Evolutionary conservation across 2,329 filamentous ascomycete species (phyloP).

Genomic region (Nannizziopsis barbatae): DNA sequence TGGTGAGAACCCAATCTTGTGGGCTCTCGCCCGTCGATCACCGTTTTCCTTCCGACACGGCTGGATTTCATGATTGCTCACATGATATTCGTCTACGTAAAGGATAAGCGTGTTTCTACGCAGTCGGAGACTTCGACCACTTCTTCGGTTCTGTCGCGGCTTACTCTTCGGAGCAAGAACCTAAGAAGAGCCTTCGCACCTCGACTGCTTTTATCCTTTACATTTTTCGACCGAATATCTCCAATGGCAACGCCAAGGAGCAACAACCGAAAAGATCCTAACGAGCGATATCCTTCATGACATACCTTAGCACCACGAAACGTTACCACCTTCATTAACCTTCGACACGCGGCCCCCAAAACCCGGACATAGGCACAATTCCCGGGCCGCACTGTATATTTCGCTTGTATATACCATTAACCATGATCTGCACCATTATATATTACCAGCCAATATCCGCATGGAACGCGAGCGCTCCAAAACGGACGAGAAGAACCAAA

Average conservation of each 20-base stretch:
- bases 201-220: background rate
- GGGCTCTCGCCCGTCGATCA: conserved; percentile 10
- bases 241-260: background rate
- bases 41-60: conserved; percentile 8
- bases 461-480: no score
- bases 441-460: background rate
- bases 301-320: background rate
- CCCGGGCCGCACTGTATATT: background rate
- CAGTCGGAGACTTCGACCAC: conserved; percentile 8
- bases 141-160: conserved; percentile 7
- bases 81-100: conserved; percentile 6
- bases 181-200: background rate
- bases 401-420: background rate
- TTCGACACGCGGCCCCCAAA: background rate
- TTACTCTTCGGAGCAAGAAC: conserved; percentile 3
- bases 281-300: conserved; percentile 9
- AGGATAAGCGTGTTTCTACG: conserved; percentile 10
- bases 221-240: background rate
- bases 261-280: background rate
- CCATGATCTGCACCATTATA: background rate
- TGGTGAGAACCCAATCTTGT: conserved; percentile 11
- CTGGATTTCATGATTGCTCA: conserved; percentile 9
- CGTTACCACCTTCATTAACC: background rate
- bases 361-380: background rate
- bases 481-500: no score